A percentile compares a stretch with the other conserved stretches of the same genome.
These are phyloP conservation scores for Russula brevipes DNA, from an alignment of 768 basidiomycete species.

Conservation along the genomic window DNA sequence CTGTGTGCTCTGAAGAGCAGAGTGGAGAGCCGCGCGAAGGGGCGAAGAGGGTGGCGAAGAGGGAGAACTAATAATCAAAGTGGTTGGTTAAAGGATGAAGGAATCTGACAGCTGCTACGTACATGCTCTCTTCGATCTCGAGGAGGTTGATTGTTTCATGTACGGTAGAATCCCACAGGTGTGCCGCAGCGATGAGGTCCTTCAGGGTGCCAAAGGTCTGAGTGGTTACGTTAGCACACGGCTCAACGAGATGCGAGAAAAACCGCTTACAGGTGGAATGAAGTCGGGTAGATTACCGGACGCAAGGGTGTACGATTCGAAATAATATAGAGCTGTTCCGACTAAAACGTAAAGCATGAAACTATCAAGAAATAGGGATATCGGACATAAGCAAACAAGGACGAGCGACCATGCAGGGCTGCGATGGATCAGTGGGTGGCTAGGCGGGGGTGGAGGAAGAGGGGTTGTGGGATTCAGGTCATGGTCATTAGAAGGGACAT, in stretches of 20 bases:
- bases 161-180: conserved; percentile 69
- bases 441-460: background rate
- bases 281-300: conserved; percentile 4
- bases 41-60: conserved; percentile 46
- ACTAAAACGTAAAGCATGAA: conserved; percentile 16
- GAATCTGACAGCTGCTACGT: conserved; percentile 16
- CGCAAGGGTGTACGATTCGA: background rate
- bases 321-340: conserved; percentile 19
- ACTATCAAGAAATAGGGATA: conserved; percentile 18
- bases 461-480: background rate
- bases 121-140: conserved; percentile 70
- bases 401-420: background rate
- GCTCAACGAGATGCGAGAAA: background rate
- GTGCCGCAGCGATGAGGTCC: conserved; percentile 61
- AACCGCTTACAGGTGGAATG: conserved; percentile 13
- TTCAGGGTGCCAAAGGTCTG: conserved; percentile 64
- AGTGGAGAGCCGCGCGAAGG: conserved; percentile 68
- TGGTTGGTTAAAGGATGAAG: conserved; percentile 14
- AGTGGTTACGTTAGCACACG: background rate
- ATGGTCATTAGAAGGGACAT: background rate
- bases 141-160: conserved; percentile 61
- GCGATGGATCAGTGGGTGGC: background rate
- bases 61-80: conserved; percentile 37
- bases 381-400: conserved; percentile 16
- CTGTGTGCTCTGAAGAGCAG: conserved; percentile 69